Conservation (phyloP, 192 early-diverging fungal species). For the Endogone sp. region DNA sequence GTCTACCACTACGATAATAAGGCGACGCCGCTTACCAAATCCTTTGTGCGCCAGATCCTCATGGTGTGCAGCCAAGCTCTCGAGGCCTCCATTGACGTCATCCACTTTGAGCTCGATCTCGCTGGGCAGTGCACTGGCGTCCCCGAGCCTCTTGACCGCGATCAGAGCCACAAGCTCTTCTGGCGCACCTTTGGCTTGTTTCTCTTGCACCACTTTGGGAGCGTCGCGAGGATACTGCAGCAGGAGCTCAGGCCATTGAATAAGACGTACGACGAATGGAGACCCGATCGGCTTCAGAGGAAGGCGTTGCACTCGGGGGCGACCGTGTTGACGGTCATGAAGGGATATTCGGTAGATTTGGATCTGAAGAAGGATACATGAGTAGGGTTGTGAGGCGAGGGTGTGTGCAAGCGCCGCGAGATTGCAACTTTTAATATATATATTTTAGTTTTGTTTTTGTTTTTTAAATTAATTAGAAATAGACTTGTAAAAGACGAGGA, state of each 20-base stretch:
- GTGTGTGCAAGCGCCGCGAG: not conserved
- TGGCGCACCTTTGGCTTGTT: not conserved
- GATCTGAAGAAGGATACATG: not conserved
- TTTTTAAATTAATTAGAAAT: no score
- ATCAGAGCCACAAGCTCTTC: not conserved
- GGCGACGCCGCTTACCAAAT: not conserved
- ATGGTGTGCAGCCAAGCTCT: not conserved
- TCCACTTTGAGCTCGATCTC: not conserved
- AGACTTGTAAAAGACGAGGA: no score
- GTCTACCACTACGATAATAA: not conserved
- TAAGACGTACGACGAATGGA: not conserved
- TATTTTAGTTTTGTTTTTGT: no score
- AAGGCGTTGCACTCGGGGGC: not conserved
- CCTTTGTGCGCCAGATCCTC: not conserved
- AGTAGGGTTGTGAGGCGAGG: no score
- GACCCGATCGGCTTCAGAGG: not conserved
- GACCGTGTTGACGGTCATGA: not conserved
- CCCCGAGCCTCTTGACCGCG: not conserved
- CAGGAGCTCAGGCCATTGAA: not conserved
- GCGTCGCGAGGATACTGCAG: not conserved
- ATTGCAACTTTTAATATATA: no score
- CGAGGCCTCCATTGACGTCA: not conserved
- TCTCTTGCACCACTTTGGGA: not conserved
- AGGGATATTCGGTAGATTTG: not conserved
- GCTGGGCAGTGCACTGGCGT: not conserved